Base-by-base conservation (phyloP, 768 basidiomycete genomes). In the Chalciporus piperatus region DNA sequence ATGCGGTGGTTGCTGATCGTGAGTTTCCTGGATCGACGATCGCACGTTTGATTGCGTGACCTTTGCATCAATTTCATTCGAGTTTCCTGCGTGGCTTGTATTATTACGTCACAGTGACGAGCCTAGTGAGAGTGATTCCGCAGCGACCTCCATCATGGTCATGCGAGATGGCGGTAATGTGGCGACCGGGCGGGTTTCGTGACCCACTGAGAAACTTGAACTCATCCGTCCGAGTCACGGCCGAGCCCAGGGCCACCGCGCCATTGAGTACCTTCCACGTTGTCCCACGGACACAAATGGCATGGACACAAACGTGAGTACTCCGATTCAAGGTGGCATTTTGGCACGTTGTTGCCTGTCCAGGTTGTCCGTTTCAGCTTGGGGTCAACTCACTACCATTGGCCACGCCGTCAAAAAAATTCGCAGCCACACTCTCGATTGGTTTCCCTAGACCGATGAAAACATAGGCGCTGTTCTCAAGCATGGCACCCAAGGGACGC, bases 11-110 rank as follows among this genome's bases (percentile, higher is more conserved):
- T 30, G 12, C 16, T n/a, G 35, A 37, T 37, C 16, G 14, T 37
- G 35, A n/a, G 10, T 37, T 37, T 22, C 4, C 35, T n/a, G 5
- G 14, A 17, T 20, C 30, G 12, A n/a, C n/a, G n/a, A n/a, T 47
- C 59, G 54, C 59, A 62, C 60, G 60, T 61, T 61, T 55, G 44
- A 40, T 27, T 37, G 33, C n/a, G 35, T 37, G 35, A 37, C 35
- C 35, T 16, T 37, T 37, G 35, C 4, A 14, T 32, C 32, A 32
- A 32, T 32, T 32, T 32, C 11, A 32, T 32, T 32, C 32, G 27
- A 32, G 7, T 27, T 27, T 1, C 27, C 30, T 32, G 30, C 10
- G 35, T 37, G n/a, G 35, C 6, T 37, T 37, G 14, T 2, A 37
- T 37, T 2, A 37, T 37, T 37, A 37, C n/a, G 35, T 37, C 16